Evolutionary conservation across 768 basidiomycete species (phyloP).

Genomic region (Tricholoma terreum): DNA sequence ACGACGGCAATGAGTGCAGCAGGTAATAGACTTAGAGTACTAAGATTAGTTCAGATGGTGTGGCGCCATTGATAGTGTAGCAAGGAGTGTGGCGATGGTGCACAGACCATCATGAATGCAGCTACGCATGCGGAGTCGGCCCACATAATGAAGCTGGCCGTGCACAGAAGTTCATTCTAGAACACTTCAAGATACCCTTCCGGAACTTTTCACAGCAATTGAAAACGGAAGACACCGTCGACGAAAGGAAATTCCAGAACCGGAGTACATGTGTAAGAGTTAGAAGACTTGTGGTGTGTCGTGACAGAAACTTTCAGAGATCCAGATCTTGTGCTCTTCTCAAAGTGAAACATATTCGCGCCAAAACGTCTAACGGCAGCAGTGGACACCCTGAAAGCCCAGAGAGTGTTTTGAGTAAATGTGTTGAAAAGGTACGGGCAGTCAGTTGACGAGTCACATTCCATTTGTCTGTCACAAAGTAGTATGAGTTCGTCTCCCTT

Average conservation of each 20-base stretch:
- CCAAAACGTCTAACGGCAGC: neutral
- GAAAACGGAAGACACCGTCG: neutral
- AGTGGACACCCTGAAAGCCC: neutral
- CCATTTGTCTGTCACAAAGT: constrained; percentile 6
- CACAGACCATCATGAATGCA: neutral
- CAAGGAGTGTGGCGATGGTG: neutral
- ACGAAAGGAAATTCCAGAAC: neutral
- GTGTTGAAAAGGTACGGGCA: neutral
- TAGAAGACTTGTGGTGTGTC: neutral
- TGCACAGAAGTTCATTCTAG: neutral
- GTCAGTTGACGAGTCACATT: constrained; percentile 16
- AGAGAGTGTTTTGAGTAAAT: neutral
- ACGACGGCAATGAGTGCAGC: neutral
- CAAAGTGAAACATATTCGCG: neutral
- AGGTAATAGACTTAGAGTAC: neutral
- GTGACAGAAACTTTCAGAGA: neutral
- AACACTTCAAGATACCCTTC: neutral
- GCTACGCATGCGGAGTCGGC: neutral
- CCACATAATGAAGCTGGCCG: neutral
- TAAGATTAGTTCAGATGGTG: neutral
- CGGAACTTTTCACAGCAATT: neutral
- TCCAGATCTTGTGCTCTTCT: neutral
- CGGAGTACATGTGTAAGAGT: neutral
- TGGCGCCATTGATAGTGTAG: neutral
- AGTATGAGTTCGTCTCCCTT: neutral